Evolutionary conservation across 495 filamentous ascomycete species (phyloP), one percentile per base, ranked within the genome.

Genomic region (Talaromyces stipitatus): DNA sequence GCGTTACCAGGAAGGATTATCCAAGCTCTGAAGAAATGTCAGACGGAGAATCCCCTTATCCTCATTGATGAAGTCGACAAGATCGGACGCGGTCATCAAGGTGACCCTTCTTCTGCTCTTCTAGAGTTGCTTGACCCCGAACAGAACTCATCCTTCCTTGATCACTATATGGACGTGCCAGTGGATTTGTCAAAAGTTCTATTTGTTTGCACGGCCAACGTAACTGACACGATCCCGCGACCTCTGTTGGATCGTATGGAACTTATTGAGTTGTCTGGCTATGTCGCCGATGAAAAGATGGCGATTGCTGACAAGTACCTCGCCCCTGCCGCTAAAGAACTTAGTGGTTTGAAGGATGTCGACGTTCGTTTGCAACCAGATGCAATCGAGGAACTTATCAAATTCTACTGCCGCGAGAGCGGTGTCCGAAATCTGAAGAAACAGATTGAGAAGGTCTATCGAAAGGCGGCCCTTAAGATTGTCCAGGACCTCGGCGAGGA

Each of bases 361-460:
- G 87, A 96, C 66, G 94, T 99, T 29, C 75, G 75, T n/a, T 78
- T 99, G 47, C 82, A 80, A 60, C 80, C 91, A 61, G 84, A 87
- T 26, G 95, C 91, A 3, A 95, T 99, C 57, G 85, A 90, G 62
- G 95, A 99, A 72, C 78, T 99, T 55, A 99, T 97, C 79, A 97
- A 97, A 70, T 95, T 88, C 11, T 99, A 99, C 75, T 96, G 92
- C 73, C 86, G 95, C 14, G 95, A 99, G 69, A 92, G 89, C 48
- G 95, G 95, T 61, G 95, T 99, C 23, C 89, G 95, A 45, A 97
- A 97, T 69, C 73, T 99, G 63, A 99, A 99, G 79, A 97, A 99
- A 77, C 92, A 97, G 67, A 99, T 99, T 60, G 95, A 99, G 67
- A 97, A 97, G 76, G 90, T 99, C 4, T 99, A 96, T 72, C 88